These are phyloP conservation scores for Akanthomyces lecanii DNA, from an alignment of 2,329 filamentous ascomycete species.

Conservation along the genomic window DNA sequence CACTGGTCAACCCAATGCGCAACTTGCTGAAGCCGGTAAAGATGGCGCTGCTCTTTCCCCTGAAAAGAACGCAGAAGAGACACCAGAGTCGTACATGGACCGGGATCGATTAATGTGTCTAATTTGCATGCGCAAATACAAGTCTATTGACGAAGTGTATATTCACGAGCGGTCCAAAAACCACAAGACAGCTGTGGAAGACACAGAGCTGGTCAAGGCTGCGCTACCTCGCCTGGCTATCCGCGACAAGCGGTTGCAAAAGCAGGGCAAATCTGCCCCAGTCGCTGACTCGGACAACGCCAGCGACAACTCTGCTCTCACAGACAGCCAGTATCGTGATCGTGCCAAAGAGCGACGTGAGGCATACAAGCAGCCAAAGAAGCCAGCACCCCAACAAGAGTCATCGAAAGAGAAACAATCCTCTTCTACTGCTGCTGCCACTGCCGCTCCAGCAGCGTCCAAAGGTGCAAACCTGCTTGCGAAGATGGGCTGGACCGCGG, in stretches of 20 bases:
- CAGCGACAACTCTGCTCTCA: constrained; percentile 22
- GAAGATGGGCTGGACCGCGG: constrained; percentile 69
- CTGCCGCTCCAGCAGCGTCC: constrained; percentile 40
- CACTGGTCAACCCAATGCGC: neutral
- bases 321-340: constrained; percentile 52
- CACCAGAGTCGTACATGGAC: constrained; percentile 53
- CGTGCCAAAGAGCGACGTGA: constrained; percentile 63
- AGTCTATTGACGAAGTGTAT: constrained; percentile 38
- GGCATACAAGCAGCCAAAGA: constrained; percentile 57
- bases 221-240: constrained; percentile 38
- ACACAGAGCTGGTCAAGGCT: constrained; percentile 45
- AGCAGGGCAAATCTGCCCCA: constrained; percentile 24
- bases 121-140: constrained; percentile 45
- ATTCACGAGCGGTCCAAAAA: constrained; percentile 41
- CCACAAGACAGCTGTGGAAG: constrained; percentile 37
- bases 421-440: constrained; percentile 12
- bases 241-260: constrained; percentile 34
- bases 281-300: constrained; percentile 17
- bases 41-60: constrained; percentile 21
- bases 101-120: constrained; percentile 44
- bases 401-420: neutral
- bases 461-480: constrained; percentile 65
- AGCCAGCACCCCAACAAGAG: constrained; percentile 36
- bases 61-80: neutral
- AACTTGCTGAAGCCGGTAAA: constrained; percentile 16